Conservation (phyloP, 1,284 basidiomycete species). For the Chiua sp. region DNA sequence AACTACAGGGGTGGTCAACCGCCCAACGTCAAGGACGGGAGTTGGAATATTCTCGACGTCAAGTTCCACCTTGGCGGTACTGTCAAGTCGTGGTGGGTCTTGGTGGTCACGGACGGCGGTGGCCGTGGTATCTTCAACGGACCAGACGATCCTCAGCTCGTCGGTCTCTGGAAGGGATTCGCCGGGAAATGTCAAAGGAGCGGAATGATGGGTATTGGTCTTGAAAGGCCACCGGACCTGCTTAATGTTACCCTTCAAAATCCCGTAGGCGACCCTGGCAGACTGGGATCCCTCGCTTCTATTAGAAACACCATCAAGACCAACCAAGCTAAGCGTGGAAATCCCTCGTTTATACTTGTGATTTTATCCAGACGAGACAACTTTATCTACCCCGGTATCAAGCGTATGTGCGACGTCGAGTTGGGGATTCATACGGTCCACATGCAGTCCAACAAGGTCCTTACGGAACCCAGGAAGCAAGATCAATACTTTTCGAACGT, state of each 20-base stretch:
- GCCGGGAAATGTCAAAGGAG: slow-evolving; percentile 54
- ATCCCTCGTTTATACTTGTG: slow-evolving; percentile 66
- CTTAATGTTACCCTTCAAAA: slow-evolving; percentile 37
- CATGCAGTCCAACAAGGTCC: slow-evolving; percentile 69
- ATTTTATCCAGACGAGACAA: slow-evolving; percentile 67
- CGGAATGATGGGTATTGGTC: slow-evolving; percentile 49
- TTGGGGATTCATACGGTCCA: slow-evolving; percentile 68
- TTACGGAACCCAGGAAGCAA: slow-evolving; percentile 55
- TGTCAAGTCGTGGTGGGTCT: slow-evolving; percentile 61
- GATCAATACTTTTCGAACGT: slow-evolving; percentile 75
- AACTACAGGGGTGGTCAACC: slow-evolving; percentile 53
- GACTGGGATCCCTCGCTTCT: slow-evolving; percentile 44
- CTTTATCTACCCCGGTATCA: slow-evolving; percentile 76
- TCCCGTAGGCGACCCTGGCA: slow-evolving; percentile 44
- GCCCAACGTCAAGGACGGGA: slow-evolving; percentile 54
- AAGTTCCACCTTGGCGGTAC: slow-evolving; percentile 60
- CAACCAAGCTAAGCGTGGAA: slow-evolving; percentile 33
- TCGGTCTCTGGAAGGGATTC: slow-evolving; percentile 53
- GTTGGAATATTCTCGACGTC: slow-evolving; percentile 76
- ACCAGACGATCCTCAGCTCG: slow-evolving; percentile 46
- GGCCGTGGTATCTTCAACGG: slow-evolving; percentile 42
- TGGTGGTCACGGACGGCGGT: slow-evolving; percentile 57
- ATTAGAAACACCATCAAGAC: slow-evolving; percentile 48
- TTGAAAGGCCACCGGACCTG: slow-evolving; percentile 39
- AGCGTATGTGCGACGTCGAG: slow-evolving; percentile 72